Evolutionary conservation across 768 basidiomycete genomes (phyloP), one percentile per base, ranked within the genome.

Genomic region (Lactarius indigo): DNA sequence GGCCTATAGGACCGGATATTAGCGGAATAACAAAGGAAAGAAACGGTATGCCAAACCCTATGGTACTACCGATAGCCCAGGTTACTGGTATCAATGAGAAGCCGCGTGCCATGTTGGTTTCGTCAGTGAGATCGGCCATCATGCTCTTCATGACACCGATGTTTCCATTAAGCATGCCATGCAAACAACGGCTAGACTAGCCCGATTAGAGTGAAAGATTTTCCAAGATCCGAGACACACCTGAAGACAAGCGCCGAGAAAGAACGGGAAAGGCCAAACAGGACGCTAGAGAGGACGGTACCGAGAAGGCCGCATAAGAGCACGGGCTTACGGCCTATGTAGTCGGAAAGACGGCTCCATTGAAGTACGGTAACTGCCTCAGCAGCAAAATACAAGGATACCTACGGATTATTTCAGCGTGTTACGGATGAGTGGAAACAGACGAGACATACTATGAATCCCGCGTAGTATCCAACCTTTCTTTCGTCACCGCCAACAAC

Each of bases 311-410:
- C 77, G 12, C 72, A 74, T 13, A 83, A 72, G 54, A 84, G 76
- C 5, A 83, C 81, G 9, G 82, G 83, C 64, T 82, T 82, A 35
- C 83, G 80, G 12, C 83, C 83, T 39, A 84, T 73, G 6, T 74
- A 74, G 64, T 84, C 83, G 0, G 83, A 84, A 0, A 79, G 71
- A 8, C 80, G 75, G 37, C 79, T 78, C 83, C 83, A 84, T 64
- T 80, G 78, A 20, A 82, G 71, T 42, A 81, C 76, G 7, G 80
- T 80, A 57, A 80, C 50, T 1, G 81, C 78, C 69, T 84, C 78
- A 5, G 82, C 78, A 44, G 75, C 75, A 68, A 80, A 82, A 71
- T 82, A 82, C 44, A 83, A 70, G 1, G 82, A 82, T 66, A 82
- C 77, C 83, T 83, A 59, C 0, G 26, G 1, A 41, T 41, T 50